Conservation (phyloP, 2,329 filamentous ascomycete species). For the Xylaria sp. region DNA sequence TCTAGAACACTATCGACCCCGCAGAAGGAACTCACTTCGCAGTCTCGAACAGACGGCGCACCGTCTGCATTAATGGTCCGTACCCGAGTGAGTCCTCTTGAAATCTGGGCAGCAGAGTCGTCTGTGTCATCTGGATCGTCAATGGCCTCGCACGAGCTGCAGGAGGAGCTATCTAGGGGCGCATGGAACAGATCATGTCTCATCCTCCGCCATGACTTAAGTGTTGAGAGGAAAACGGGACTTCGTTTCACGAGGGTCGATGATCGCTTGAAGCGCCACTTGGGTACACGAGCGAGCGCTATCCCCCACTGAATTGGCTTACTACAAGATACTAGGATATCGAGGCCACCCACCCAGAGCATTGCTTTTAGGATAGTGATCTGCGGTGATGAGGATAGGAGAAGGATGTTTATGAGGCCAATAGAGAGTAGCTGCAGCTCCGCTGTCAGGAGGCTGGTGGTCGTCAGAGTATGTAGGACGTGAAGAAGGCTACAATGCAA, state of each 20-base stretch:
- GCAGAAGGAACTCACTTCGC: constrained; percentile 16
- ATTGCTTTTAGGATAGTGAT: constrained; percentile 85
- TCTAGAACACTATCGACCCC: constrained; percentile 29
- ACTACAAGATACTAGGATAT: constrained; percentile 77
- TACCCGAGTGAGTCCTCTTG: constrained; percentile 35
- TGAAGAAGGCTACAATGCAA: constrained; percentile 81
- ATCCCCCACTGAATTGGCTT: constrained; percentile 85
- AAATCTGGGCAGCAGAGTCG: constrained; percentile 22
- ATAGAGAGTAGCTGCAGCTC: constrained; percentile 90
- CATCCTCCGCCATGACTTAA: constrained; percentile 60
- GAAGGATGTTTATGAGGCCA: constrained; percentile 80
- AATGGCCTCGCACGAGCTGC: constrained; percentile 49
- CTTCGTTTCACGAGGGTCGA: constrained; percentile 51
- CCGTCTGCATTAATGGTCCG: constrained; percentile 39
- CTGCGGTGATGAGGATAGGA: constrained; percentile 84
- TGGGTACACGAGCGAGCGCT: constrained; percentile 85
- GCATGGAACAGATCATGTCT: constrained; percentile 52
- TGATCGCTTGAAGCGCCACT: constrained; percentile 82
- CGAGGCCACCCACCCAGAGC: constrained; percentile 84
- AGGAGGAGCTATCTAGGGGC: constrained; percentile 48
- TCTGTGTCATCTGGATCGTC: constrained; percentile 48
- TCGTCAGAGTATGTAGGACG: constrained; percentile 82
- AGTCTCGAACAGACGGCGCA: constrained; percentile 23
- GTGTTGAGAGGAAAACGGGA: constrained; percentile 52
- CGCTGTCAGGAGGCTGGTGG: constrained; percentile 85